Evolutionary conservation across 805 yeast genomes (phyloP), one percentile per base, ranked within the genome.

Genomic region (Ogataea minuta): DNA sequence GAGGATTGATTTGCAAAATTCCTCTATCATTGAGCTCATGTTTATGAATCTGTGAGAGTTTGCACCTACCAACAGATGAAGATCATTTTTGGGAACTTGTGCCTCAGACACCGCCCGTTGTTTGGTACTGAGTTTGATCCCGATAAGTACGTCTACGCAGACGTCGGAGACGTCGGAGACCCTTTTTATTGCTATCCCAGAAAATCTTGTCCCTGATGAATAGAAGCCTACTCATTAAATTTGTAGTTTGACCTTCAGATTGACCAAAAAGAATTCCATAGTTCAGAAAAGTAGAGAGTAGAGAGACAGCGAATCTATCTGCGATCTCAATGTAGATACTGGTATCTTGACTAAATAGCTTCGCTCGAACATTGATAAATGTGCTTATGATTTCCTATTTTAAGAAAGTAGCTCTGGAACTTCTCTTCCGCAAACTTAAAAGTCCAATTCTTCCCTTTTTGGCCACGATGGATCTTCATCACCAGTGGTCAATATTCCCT

Each of bases 21-120:
- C 17, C 93, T 91, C 0, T 79, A 81, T 6, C 91, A 83, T 57
- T 84, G 89, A 62, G 89, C 93, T 0, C 88, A 84, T 59, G 67
- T 83, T 1, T 77, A 77, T 45, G 73, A 79, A 5, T 62, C 74
- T 17, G 66, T 83, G 35, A 73, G 77, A 39, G 53, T 77, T 11
- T 11, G 11, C 9, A 11, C 10, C 11, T 20, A 41, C 21, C 21
- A 19, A 19, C 5, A 29, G 24, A 17, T 6, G 26, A 43, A n/a
- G 17, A n/a, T 35, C 48, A 32, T 11, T 31, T 24, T n/a, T 34
- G 28, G 3, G 16, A 38, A 1, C 23, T 60, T 39, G 38, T 54
- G 33, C 44, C 66, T 14, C 38, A 50, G 4, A 59, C 54, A 12
- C 34, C 31, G 16, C 72, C 76, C 2, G 46, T 83, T 23, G 67